A percentile compares a stretch with the other conserved stretches of the same genome.
These are phyloP conservation scores for Fusarium pseudonygamai DNA, from an alignment of 2,329 filamentous ascomycete genomes.

Conservation along the genomic window DNA sequence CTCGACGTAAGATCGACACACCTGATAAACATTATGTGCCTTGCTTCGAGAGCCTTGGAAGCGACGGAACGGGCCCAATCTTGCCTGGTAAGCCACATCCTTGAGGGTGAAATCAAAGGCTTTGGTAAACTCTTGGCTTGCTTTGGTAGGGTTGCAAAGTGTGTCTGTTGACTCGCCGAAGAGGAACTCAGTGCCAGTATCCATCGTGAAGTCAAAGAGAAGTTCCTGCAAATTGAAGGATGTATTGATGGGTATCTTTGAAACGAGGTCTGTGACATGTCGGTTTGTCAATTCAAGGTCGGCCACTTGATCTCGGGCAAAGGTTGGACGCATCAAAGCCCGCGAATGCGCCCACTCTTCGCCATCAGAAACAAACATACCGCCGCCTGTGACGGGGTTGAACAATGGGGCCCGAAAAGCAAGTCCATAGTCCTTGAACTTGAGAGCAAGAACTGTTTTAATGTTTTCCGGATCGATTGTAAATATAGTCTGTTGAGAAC, in stretches of 20 bases:
- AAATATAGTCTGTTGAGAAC: background rate
- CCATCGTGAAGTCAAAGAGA: background rate
- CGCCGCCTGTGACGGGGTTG: background rate
- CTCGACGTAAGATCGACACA: background rate
- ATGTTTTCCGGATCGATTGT: background rate
- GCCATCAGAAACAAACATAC: background rate
- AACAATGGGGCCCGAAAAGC: background rate
- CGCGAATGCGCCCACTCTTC: background rate
- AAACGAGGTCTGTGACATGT: background rate
- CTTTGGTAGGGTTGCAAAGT: background rate
- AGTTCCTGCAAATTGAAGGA: background rate
- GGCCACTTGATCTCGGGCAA: background rate
- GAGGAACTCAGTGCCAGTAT: background rate
- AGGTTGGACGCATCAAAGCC: background rate
- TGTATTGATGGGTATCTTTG: background rate
- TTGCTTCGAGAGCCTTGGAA: background rate
- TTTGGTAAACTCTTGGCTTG: background rate
- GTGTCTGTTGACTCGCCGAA: background rate
- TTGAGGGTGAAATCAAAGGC: background rate
- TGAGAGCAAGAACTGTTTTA: background rate
- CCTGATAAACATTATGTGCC: background rate
- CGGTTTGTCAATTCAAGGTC: background rate
- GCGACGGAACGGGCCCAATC: background rate
- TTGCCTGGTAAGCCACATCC: background rate
- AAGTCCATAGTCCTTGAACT: background rate